Evolutionary conservation across 495 filamentous ascomycete species (phyloP).

Genomic region (Daldinia loculata): DNA sequence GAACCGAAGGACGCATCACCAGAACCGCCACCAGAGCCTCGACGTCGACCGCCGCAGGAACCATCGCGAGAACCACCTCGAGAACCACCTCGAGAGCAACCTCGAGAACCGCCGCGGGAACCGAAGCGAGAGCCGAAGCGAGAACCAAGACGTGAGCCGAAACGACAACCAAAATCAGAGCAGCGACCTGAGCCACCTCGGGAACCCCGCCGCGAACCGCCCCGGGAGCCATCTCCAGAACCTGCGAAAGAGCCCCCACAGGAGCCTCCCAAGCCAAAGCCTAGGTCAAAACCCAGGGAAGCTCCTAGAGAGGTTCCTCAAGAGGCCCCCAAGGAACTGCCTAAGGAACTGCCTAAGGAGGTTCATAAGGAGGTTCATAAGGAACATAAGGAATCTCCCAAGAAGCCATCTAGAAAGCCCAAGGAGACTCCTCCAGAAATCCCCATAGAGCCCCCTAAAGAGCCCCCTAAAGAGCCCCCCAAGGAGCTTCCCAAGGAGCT

Average conservation of each 20-base stretch:
- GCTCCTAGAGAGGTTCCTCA: not conserved
- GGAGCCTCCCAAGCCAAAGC: not conserved
- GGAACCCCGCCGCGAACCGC: not conserved
- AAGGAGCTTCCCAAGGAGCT: not conserved
- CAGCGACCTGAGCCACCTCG: not conserved
- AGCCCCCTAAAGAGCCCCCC: not conserved
- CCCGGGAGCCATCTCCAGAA: not conserved
- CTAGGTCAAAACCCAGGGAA: not conserved
- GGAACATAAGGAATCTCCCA: constrained; percentile 9
- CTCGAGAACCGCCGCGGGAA: not conserved
- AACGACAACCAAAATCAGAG: not conserved
- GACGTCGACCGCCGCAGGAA: constrained; percentile 14
- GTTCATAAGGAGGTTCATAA: constrained; percentile 13
- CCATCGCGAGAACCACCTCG: constrained; percentile 21
- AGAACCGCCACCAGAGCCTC: constrained; percentile 15
- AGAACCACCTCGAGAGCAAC: not conserved
- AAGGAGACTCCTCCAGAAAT: too few species aligned
- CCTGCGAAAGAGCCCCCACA: not conserved
- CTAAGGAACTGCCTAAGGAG: constrained; percentile 7
- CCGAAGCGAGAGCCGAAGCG: not conserved
- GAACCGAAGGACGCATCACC: constrained; percentile 18
- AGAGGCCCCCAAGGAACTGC: constrained; percentile 1
- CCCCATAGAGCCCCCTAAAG: not conserved
- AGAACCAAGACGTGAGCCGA: not conserved
- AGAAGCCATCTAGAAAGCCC: not conserved